Conservation (phyloP, 2,329 filamentous ascomycete species). For the Anthostomella pinea region DNA sequence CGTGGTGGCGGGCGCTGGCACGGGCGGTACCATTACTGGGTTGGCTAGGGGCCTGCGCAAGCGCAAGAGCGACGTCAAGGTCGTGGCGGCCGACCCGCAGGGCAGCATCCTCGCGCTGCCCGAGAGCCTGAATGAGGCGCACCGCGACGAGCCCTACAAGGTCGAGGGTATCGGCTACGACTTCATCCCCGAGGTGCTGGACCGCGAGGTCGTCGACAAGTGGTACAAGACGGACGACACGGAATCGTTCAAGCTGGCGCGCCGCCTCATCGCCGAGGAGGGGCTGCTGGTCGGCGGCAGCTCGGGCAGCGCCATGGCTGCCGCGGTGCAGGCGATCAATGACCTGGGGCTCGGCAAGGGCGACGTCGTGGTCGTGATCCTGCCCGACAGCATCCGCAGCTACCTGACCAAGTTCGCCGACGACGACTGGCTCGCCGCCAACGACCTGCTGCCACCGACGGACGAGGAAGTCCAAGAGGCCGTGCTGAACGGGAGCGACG, state of each 20-base stretch:
- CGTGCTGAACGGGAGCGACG: conserved; percentile 25
- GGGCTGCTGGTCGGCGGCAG: conserved; percentile 91
- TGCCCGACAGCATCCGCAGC: conserved; percentile 94
- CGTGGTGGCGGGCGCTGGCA: conserved; percentile 88
- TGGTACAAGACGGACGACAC: conserved; percentile 99
- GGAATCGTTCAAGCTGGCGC: conserved; percentile 87
- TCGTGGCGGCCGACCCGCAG: conserved; percentile 88
- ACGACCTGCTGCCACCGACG: conserved; percentile 73
- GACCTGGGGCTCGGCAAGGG: conserved; percentile 76
- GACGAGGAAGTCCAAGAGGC: conserved; percentile 47
- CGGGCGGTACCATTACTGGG: conserved; percentile 92
- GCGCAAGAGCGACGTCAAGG: conserved; percentile 80
- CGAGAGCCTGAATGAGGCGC: conserved; percentile 72
- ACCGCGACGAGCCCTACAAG: conserved; percentile 85
- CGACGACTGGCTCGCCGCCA: conserved; percentile 97
- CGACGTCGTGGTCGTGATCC: conserved; percentile 84
- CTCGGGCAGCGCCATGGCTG: conserved; percentile 87
- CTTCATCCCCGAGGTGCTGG: conserved; percentile 92
- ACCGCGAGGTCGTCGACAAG: conserved; percentile 75
- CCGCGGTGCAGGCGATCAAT: conserved; percentile 71
- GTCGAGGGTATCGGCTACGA: conserved; percentile 99
- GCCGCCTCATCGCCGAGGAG: conserved; percentile 88
- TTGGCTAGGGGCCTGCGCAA: conserved; percentile 82
- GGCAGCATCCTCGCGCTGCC: conserved; percentile 90
- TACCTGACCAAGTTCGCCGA: conserved; percentile 98